Evolutionary conservation across 1,284 basidiomycete species (phyloP).

Genomic region (Apiotrichum montevideense): DNA sequence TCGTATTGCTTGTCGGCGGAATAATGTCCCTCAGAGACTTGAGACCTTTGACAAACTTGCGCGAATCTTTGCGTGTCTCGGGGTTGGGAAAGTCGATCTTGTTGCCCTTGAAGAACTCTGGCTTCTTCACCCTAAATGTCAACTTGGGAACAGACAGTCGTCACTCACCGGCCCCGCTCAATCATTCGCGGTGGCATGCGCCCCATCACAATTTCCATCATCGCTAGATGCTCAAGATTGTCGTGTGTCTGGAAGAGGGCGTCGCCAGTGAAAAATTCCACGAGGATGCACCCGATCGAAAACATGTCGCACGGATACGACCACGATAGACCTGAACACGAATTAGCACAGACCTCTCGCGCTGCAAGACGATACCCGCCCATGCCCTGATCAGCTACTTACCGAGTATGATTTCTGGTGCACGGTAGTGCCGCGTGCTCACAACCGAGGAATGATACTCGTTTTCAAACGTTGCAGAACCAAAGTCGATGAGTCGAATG

Average conservation of each 20-base stretch:
- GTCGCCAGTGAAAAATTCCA: conserved; percentile 96
- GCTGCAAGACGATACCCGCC: not conserved
- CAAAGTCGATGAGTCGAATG: conserved; percentile 95
- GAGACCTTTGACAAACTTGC: conserved; percentile 87
- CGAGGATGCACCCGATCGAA: conserved; percentile 96
- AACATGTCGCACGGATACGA: conserved; percentile 98
- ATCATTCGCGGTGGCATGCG: conserved; percentile 82
- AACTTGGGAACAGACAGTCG: not conserved
- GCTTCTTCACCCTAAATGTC: conserved; percentile 56
- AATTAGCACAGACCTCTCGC: not conserved
- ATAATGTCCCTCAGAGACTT: conserved; percentile 77
- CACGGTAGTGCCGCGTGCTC: conserved; percentile 95
- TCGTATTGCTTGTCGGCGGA: conserved; percentile 62
- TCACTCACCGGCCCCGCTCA: conserved; percentile 46
- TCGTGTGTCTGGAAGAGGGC: conserved; percentile 99
- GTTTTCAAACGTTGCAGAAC: conserved; percentile 93
- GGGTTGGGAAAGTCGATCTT: conserved; percentile 89
- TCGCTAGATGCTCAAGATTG: conserved; percentile 96
- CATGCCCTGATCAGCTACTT: conserved; percentile 29
- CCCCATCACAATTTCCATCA: conserved; percentile 99
- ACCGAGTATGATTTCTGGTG: conserved; percentile 98
- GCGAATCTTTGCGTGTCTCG: conserved; percentile 77
- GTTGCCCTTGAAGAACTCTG: conserved; percentile 83
- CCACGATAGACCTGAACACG: conserved; percentile 77
- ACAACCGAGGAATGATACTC: conserved; percentile 99